A percentile compares a stretch with the other conserved stretches of the same genome.
Evolutionary conservation across 306 rosid genomes (phyloP).

Genomic region (Malus sylvestris): DNA sequence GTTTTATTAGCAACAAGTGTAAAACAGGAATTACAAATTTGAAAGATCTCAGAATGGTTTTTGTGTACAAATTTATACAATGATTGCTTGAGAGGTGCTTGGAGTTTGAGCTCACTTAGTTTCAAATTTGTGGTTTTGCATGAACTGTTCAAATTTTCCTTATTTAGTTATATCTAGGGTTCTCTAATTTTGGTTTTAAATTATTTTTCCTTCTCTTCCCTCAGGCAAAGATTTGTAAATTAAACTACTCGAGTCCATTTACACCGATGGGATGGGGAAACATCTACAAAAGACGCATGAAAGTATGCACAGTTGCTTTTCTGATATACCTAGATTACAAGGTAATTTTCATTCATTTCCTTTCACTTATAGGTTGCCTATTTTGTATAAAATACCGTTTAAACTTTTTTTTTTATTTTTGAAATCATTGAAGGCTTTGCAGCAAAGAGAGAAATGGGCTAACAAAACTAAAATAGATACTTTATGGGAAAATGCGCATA

Average conservation of each 20-base stretch:
- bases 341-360: slow-evolving; percentile 22
- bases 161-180: not conserved
- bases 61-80: not conserved
- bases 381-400: not conserved
- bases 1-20: not conserved
- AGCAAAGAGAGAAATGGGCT: slow-evolving; percentile 82
- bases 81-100: not conserved
- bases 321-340: slow-evolving; percentile 48
- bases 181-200: slow-evolving; percentile 10
- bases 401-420: not conserved
- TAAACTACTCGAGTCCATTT: not conserved
- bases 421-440: slow-evolving; percentile 47
- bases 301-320: slow-evolving; percentile 39
- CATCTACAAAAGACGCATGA: slow-evolving; percentile 43
- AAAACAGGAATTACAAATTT: not conserved
- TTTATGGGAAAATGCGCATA: slow-evolving; percentile 86
- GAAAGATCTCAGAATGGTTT: not conserved
- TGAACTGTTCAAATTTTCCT: not conserved
- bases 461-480: slow-evolving; percentile 42
- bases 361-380: not conserved
- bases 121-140: not conserved
- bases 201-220: not conserved
- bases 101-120: not conserved
- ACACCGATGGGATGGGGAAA: slow-evolving; percentile 41
- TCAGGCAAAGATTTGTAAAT: not conserved